Conservation (phyloP, 2,329 filamentous ascomycete species). For the Colletotrichum coccodes region DNA sequence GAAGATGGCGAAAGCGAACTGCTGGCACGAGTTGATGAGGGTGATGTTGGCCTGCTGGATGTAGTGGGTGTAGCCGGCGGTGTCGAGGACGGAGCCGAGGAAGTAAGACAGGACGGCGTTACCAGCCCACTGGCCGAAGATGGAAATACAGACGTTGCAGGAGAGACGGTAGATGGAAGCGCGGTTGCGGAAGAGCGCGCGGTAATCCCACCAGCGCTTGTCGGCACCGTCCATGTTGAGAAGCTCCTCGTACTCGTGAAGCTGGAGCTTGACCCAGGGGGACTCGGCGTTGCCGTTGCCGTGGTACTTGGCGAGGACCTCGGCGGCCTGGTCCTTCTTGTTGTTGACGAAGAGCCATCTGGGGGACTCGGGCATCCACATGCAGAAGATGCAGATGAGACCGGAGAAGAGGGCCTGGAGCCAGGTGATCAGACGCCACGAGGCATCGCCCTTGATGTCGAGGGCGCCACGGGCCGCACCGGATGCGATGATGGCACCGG, state of each 20-base stretch:
- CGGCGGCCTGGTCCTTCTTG: constrained; percentile 46
- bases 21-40: constrained; percentile 61
- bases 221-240: constrained; percentile 55
- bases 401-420: constrained; percentile 55
- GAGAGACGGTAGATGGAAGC: constrained; percentile 54
- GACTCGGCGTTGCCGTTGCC: constrained; percentile 55
- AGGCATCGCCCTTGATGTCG: constrained; percentile 47
- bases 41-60: constrained; percentile 58
- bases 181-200: constrained; percentile 53
- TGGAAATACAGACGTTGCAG: constrained; percentile 52
- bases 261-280: constrained; percentile 56
- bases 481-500: constrained; percentile 61
- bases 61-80: constrained; percentile 56
- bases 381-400: constrained; percentile 46
- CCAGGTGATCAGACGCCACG: constrained; percentile 55
- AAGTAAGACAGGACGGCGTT: constrained; percentile 58
- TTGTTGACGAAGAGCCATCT: constrained; percentile 53
- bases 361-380: constrained; percentile 53
- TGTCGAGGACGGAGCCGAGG: constrained; percentile 58
- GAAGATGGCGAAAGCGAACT: constrained; percentile 58
- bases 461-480: constrained; percentile 57
- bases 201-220: constrained; percentile 60
- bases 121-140: constrained; percentile 59
- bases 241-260: constrained; percentile 54
- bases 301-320: constrained; percentile 53